phyloP scores from a whole-genome alignment of 768 basidiomycete genomes.

The Mycena crocata region DNA sequence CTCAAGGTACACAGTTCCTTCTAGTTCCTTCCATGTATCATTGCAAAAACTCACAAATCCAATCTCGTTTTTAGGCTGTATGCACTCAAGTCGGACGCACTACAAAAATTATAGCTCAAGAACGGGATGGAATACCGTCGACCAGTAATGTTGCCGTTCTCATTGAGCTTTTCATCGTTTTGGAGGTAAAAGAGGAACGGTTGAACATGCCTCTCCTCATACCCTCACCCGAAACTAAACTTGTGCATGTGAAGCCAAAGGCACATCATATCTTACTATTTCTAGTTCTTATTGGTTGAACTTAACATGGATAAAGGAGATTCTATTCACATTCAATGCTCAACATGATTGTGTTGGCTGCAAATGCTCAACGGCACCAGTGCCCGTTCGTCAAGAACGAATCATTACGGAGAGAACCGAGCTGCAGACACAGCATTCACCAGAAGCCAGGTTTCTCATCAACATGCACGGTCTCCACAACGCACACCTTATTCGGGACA shows the following conservation, averaged over 20 bases:
- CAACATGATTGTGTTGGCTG: neutral
- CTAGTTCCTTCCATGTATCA: no score
- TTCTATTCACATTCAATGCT: neutral
- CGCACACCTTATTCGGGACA: conserved; percentile 1
- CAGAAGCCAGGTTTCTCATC: neutral
- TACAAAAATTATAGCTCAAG: no score
- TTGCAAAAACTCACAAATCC: no score
- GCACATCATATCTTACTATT: no score
- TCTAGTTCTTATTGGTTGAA: no score
- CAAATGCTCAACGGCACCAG: neutral
- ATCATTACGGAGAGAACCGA: neutral
- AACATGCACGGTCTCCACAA: conserved; percentile 11
- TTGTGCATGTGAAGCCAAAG: neutral
- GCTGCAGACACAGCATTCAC: neutral
- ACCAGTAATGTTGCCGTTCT: neutral
- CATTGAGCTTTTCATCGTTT: neutral
- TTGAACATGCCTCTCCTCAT: neutral
- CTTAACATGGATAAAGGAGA: neutral
- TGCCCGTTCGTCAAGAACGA: neutral
- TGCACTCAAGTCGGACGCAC: no score
- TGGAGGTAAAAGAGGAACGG: neutral
- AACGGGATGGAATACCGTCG: neutral
- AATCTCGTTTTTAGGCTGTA: no score
- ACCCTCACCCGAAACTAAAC: neutral
- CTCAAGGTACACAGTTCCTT: no score